Base-by-base conservation (phyloP, 345 rosid species). In the Hypericum androsaemum region DNA sequence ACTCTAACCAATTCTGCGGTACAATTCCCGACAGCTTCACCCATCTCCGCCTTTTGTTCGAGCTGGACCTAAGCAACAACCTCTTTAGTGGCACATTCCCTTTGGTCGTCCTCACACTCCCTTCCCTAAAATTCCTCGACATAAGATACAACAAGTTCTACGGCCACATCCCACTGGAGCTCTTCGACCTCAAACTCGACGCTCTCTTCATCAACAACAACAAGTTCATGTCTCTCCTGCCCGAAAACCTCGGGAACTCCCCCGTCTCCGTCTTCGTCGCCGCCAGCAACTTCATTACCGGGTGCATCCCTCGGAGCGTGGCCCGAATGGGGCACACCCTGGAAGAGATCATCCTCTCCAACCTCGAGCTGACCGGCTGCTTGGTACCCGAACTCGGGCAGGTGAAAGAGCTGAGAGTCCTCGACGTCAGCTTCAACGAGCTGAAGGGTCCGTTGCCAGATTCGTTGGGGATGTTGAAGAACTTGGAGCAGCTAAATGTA, bases 181-280 rank as follows among this genome's bases (percentile, higher is more conserved):
- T 89, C 41, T 89, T 83, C 49, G 80, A 86, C 54, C 39, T 80
- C 50, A 70, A 76, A 37, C 94, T 89, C 5, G 97, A 89, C 36
- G 95, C 97, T 2, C 60, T 89, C 46, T 89, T 89, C 62, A 68
- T 89, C 43, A 89, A 89, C 71, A 49, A 80, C 82, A 89, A 89
- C 69, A 77, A 77, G n/a, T 89, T 89, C 66, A 64, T 44, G 47
- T 78, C 83, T 12, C 51, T 78, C 7, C 6, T 86, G 41, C 97
- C 97, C 0, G 17, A n/a, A 1, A 89, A 86, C 71, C 59, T 86
- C 0, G 97, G 94, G 0, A 81, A 84, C 67, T 89, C 94, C 8
- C 64, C 86, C 0, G 94, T 79, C 41, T 86, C 95, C 0, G 94
- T 81, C 48, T 57, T 84, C 39, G 97, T 89, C 44, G 61, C 86